Conservation (phyloP, 768 basidiomycete genomes). For the Coprinopsis strossmayeri region DNA sequence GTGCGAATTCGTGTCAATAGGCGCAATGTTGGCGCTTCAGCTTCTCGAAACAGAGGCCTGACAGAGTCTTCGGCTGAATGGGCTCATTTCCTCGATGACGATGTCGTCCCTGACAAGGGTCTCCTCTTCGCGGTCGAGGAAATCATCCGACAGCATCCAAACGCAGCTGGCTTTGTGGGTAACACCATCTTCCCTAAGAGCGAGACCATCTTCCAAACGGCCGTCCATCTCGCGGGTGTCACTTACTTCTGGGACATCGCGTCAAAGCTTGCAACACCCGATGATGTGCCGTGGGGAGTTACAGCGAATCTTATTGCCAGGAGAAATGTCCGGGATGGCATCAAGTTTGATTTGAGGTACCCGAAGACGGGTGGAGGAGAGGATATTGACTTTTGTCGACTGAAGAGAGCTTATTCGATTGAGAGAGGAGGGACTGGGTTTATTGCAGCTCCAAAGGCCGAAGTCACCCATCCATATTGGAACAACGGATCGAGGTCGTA, state of each 20-base stretch:
- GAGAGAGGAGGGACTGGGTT: slow-evolving; percentile 33
- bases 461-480: slow-evolving; percentile 59
- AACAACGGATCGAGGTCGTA: slow-evolving; percentile 37
- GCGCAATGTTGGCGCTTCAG: slow-evolving; percentile 44
- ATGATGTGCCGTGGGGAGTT: slow-evolving; percentile 56
- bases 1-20: slow-evolving; percentile 48
- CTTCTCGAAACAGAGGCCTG: slow-evolving; percentile 49
- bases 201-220: slow-evolving; percentile 41
- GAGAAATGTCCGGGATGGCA: slow-evolving; percentile 35
- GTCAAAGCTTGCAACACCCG: slow-evolving; percentile 32
- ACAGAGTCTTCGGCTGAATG: slow-evolving; percentile 45
- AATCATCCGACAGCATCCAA: slow-evolving; percentile 36
- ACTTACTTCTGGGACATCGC: slow-evolving; percentile 62
- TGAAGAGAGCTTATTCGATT: slow-evolving; percentile 34
- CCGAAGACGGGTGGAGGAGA: slow-evolving; percentile 64
- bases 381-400: slow-evolving; percentile 53
- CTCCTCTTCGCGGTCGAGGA: slow-evolving; percentile 41
- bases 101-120: slow-evolving; percentile 35
- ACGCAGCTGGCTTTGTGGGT: slow-evolving; percentile 51
- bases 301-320: slow-evolving; percentile 53
- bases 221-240: slow-evolving; percentile 49
- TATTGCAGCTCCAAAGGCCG: slow-evolving; percentile 37
- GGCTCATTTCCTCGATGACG: slow-evolving; percentile 58
- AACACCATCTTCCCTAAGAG: slow-evolving; percentile 43
- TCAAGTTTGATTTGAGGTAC: slow-evolving; percentile 40